Percentiles rank a stretch among this genome's conserved stretches.
These are phyloP conservation scores for Pseudogymnoascus sp. DNA, from an alignment of 2,329 filamentous ascomycete species.

Conservation along the genomic window DNA sequence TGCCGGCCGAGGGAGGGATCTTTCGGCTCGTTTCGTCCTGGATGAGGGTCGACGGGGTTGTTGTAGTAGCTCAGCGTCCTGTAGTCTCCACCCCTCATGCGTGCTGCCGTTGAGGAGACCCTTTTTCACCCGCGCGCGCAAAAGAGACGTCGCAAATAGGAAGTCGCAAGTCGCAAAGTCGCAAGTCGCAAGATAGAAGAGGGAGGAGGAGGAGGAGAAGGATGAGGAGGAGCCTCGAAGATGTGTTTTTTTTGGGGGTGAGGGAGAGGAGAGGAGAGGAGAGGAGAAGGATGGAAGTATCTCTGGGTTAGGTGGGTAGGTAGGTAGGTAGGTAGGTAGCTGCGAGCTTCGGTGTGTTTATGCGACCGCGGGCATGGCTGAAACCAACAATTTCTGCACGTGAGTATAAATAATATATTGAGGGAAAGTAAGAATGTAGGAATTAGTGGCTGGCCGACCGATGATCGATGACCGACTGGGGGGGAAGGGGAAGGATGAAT, in stretches of 20 bases:
- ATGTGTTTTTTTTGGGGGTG: neutral
- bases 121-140: neutral
- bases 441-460: neutral
- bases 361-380: conserved; percentile 1
- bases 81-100: neutral
- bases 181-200: neutral
- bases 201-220: neutral
- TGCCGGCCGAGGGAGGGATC: neutral
- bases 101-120: neutral
- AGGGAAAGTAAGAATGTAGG: neutral
- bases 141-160: conserved; percentile 1
- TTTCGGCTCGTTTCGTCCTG: neutral
- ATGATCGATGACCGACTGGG: neutral
- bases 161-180: neutral
- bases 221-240: neutral
- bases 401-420: conserved; percentile 7
- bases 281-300: neutral
- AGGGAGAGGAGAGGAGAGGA: too few relatives aligned
- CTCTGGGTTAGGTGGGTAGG: too few relatives aligned
- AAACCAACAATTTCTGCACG: neutral
- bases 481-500: neutral
- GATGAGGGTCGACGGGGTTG: neutral
- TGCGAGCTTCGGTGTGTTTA: neutral
- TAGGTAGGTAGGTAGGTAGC: too few relatives aligned
- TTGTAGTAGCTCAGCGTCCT: neutral